A percentile compares a stretch with the other conserved stretches of the same genome.
Evolutionary conservation across 2,329 filamentous ascomycete species (phyloP).

Genomic region (Helotiales sp.): DNA sequence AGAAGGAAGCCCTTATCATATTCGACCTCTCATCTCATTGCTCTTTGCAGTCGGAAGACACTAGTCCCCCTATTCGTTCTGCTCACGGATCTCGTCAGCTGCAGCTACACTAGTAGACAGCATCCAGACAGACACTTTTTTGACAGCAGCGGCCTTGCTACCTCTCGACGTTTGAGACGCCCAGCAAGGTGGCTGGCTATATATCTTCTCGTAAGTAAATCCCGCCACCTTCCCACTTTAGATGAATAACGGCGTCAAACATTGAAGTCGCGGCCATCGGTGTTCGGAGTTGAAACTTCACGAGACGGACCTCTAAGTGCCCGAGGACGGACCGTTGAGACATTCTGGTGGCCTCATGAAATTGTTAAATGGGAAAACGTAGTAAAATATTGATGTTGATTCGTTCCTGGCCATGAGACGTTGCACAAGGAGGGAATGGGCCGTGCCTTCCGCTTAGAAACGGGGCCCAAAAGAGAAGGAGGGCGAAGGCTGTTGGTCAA

Average conservation of each 20-base stretch:
- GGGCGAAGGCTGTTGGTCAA: neutral
- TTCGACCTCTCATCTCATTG: no score
- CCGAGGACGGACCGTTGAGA: no score
- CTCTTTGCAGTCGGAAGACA: no score
- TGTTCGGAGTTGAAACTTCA: neutral
- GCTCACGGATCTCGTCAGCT: no score
- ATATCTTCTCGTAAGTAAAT: neutral
- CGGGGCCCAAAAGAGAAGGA: constrained; percentile 7
- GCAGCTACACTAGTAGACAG: no score
- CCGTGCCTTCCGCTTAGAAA: constrained; percentile 5
- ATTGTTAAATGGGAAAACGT: neutral
- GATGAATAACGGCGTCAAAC: neutral
- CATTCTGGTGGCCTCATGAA: neutral
- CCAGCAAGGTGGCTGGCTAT: neutral
- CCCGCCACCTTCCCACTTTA: neutral
- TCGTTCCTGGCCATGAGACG: neutral
- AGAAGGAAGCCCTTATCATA: no score
- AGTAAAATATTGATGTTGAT: neutral
- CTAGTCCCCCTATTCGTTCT: no score
- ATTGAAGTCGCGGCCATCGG: neutral
- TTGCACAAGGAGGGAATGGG: neutral
- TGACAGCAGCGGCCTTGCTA: no score
- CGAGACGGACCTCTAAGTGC: neutral
- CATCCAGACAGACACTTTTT: no score
- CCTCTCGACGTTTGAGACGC: neutral